Conservation (phyloP, 2,329 filamentous ascomycete genomes). For the Atkinsonella texensis region DNA sequence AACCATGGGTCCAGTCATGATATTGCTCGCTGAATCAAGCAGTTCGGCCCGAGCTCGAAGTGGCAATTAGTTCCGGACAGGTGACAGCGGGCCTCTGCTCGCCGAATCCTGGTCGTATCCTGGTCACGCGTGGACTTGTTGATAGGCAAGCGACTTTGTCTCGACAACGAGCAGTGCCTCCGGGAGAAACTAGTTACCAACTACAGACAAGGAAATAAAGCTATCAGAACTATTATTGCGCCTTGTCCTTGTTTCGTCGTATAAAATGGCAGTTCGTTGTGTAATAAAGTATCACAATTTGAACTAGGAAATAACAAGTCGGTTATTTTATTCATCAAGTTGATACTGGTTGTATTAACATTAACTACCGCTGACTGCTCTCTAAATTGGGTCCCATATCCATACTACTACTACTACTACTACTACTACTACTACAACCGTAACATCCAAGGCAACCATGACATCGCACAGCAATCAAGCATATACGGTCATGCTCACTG, state of each 20-base stretch:
- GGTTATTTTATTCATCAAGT: neutral
- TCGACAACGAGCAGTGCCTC: neutral
- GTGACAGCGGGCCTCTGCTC: neutral
- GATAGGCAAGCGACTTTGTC: neutral
- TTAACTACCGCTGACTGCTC: neutral
- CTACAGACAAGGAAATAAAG: neutral
- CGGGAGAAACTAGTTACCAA: neutral
- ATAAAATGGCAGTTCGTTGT: neutral
- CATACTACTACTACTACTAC: too few relatives aligned
- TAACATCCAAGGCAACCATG: neutral
- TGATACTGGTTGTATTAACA: neutral
- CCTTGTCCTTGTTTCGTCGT: neutral
- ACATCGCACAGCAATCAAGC: slow-evolving; percentile 13
- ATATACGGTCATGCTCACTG: slow-evolving; percentile 30
- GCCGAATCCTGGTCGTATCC: neutral
- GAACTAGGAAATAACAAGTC: neutral
- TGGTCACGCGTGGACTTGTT: neutral
- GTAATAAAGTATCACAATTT: neutral
- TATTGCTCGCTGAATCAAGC: neutral
- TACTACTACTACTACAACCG: neutral
- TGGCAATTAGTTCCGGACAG: neutral
- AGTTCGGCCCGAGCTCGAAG: neutral
- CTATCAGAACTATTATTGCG: neutral
- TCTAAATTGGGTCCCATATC: neutral
- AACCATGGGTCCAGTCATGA: too few relatives aligned